A percentile compares a stretch with the other conserved stretches of the same genome.
Conservation (phyloP, 2,329 filamentous ascomycete genomes). For the Epichloe baconii region DNA sequence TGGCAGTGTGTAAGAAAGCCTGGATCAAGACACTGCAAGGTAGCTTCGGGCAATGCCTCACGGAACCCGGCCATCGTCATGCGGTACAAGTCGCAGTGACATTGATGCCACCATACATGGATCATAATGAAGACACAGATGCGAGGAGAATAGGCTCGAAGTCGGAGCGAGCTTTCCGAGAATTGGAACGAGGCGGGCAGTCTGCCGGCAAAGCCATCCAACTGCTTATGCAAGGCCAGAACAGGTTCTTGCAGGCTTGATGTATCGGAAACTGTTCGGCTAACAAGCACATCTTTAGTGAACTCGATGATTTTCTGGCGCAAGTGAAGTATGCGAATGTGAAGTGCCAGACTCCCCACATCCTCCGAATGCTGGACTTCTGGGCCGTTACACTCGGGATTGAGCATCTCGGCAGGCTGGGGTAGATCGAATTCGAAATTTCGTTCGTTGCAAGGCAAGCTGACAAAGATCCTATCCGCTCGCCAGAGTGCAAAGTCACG, state of each 20-base stretch:
- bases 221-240: conserved; percentile 33
- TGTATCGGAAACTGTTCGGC: conserved; percentile 28
- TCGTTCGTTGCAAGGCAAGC: conserved; percentile 29
- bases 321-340: conserved; percentile 42
- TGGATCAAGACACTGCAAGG: conserved; percentile 32
- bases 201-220: conserved; percentile 38
- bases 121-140: conserved; percentile 48
- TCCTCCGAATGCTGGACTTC: conserved; percentile 32
- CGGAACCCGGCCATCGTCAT: conserved; percentile 37
- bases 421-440: conserved; percentile 44
- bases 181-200: conserved; percentile 44
- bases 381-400: conserved; percentile 30
- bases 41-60: conserved; percentile 33
- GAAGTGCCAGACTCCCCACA: conserved; percentile 41
- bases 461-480: conserved; percentile 27
- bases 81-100: conserved; percentile 43
- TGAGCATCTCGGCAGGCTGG: conserved; percentile 39
- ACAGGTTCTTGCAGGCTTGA: conserved; percentile 27
- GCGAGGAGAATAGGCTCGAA: conserved; percentile 43
- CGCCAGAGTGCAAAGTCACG: conserved; percentile 32
- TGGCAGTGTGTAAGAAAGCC: conserved; percentile 37
- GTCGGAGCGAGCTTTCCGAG: conserved; percentile 40
- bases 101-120: conserved; percentile 46
- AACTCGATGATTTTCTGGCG: conserved; percentile 41
- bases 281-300: conserved; percentile 28